Conservation (phyloP, 441 rosid genomes). For the Bocquillonia castaneifolia region DNA sequence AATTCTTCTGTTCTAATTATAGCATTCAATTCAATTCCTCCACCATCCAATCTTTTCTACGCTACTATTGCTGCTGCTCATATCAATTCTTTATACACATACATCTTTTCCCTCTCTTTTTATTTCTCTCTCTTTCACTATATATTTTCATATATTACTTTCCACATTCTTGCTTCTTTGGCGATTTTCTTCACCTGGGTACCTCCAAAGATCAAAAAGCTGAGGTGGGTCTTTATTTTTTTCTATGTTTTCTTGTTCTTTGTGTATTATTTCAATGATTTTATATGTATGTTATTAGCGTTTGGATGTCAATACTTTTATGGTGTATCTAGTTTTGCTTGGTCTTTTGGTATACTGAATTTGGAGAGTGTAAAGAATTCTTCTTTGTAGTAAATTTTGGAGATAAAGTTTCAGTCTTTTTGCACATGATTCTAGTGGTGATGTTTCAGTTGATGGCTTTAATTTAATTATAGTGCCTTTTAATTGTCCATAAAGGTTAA, state of each 20-base stretch:
- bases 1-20: too few species aligned
- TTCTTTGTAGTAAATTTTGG: too few species aligned
- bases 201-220: slow-evolving; percentile 1
- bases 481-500: not conserved
- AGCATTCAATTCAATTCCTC: too few species aligned
- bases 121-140: too few species aligned
- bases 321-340: not conserved
- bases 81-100: too few species aligned
- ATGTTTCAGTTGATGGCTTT: not conserved
- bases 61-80: too few species aligned
- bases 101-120: too few species aligned
- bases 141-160: too few species aligned
- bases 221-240: slow-evolving; percentile 24
- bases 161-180: not conserved
- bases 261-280: not conserved
- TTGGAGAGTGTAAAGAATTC: too few species aligned
- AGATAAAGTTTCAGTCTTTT: too few species aligned
- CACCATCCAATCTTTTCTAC: too few species aligned
- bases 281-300: not conserved
- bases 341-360: not conserved
- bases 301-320: not conserved
- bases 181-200: slow-evolving; percentile 16
- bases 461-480: not conserved
- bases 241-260: not conserved
- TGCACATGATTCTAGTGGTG: too few species aligned